phyloP scores from a whole-genome alignment of 2,329 filamentous ascomycete genomes.

The Cadophora malorum region DNA sequence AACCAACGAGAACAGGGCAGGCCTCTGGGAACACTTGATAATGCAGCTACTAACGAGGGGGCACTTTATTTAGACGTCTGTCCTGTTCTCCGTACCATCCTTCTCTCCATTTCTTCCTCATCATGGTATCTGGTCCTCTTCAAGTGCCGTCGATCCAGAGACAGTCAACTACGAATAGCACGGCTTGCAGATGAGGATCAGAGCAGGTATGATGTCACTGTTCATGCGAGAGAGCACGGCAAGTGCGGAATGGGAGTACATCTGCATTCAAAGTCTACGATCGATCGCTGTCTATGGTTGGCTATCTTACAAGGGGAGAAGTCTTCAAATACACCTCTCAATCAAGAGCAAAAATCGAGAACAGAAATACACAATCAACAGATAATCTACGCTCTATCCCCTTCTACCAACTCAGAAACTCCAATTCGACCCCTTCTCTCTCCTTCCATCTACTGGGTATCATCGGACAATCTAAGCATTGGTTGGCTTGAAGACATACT shows the following conservation, averaged over 20 bases:
- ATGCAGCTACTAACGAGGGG: constrained; percentile 9
- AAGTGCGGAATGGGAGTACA: not conserved
- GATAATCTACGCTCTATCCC: constrained; percentile 1
- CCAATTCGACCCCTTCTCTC: constrained; percentile 21
- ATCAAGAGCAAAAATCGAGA: not conserved
- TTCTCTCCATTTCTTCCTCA: not conserved
- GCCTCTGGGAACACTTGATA: not conserved
- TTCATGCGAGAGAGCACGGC: not conserved
- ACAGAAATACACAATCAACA: not conserved
- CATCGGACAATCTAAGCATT: constrained; percentile 39
- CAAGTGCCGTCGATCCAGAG: not conserved
- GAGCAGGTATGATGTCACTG: not conserved
- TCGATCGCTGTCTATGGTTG: constrained; percentile 11
- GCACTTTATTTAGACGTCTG: constrained; percentile 31
- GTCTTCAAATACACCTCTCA: not conserved
- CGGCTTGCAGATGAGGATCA: not conserved
- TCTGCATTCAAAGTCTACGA: not conserved
- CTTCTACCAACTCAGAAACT: constrained; percentile 15
- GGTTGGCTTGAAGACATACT: constrained; percentile 69
- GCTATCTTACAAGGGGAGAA: constrained; percentile 10
- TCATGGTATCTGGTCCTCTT: not conserved
- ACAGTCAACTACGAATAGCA: not conserved
- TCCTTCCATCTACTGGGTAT: constrained; percentile 22
- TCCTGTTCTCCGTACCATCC: constrained; percentile 8
- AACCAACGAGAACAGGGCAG: constrained; percentile 20